Percentiles rank a stretch among this genome's conserved stretches.
phyloP scores from a whole-genome alignment of 2,329 filamentous ascomycete genomes.

The Dactylellina haptotyla region DNA sequence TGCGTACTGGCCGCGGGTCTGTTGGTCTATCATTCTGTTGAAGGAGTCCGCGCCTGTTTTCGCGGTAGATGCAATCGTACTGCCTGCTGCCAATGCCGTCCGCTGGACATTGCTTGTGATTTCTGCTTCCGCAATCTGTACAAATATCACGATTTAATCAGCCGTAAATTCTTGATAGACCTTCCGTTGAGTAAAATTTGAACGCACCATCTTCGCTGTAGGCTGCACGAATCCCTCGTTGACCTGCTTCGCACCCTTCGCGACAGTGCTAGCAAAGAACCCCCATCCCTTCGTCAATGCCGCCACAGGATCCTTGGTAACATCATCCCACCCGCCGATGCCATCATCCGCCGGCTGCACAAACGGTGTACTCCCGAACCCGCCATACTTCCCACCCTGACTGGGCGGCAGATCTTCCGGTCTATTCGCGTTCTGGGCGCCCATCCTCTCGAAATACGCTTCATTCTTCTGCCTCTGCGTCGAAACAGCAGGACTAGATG shows the following conservation, averaged over 20 bases:
- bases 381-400: constrained; percentile 90
- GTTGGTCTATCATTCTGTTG: constrained; percentile 67
- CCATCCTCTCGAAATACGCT: constrained; percentile 87
- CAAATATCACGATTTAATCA: not conserved
- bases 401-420: constrained; percentile 80
- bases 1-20: constrained; percentile 66
- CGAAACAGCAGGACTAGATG: constrained; percentile 62
- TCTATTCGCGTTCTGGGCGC: constrained; percentile 80
- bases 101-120: constrained; percentile 70
- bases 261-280: constrained; percentile 88
- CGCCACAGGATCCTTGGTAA: constrained; percentile 88
- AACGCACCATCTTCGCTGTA: constrained; percentile 81
- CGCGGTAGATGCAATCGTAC: constrained; percentile 37
- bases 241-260: constrained; percentile 88
- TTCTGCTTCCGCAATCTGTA: constrained; percentile 80
- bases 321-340: constrained; percentile 73
- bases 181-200: not conserved
- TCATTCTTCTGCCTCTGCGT: constrained; percentile 77
- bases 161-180: not conserved
- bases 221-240: constrained; percentile 94
- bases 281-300: constrained; percentile 92
- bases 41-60: constrained; percentile 71
- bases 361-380: constrained; percentile 80
- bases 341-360: constrained; percentile 63
- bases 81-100: constrained; percentile 61